Evolutionary conservation across 768 basidiomycete species (phyloP).

Genomic region (Boletus bicolor): DNA sequence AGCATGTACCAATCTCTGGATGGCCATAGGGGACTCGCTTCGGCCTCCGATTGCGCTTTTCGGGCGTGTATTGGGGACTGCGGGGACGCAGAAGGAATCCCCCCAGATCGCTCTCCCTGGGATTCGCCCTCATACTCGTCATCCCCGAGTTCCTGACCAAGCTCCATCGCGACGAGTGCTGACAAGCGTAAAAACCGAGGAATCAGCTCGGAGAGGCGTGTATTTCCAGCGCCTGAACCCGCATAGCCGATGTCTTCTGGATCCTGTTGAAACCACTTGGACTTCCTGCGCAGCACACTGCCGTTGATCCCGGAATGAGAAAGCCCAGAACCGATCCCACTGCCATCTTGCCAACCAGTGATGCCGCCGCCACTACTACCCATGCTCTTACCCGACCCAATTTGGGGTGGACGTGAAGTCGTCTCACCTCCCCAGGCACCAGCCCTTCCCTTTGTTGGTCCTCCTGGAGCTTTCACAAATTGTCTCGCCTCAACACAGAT

Average conservation of each 20-base stretch:
- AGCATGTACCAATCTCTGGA: slow-evolving; percentile 82
- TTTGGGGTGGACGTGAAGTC: slow-evolving; percentile 20
- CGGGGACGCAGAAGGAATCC: slow-evolving; percentile 13
- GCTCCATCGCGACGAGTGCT: slow-evolving; percentile 73
- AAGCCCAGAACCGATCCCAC: slow-evolving; percentile 70
- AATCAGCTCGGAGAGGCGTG: slow-evolving; percentile 63
- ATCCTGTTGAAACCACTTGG: slow-evolving; percentile 26
- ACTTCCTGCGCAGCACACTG: slow-evolving; percentile 54
- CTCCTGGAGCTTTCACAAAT: slow-evolving; percentile 24
- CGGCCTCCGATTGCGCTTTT: slow-evolving; percentile 34
- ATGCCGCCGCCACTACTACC: slow-evolving; percentile 46
- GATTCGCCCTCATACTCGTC: slow-evolving; percentile 43
- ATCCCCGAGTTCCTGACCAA: slow-evolving; percentile 66
- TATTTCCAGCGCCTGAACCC: slow-evolving; percentile 51
- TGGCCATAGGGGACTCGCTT: slow-evolving; percentile 56
- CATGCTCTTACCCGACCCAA: slow-evolving; percentile 21
- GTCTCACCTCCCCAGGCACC: slow-evolving; percentile 28
- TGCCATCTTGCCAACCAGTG: slow-evolving; percentile 73
- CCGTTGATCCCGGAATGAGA: slow-evolving; percentile 53
- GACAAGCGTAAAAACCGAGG: slow-evolving; percentile 73
- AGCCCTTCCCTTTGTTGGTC: slow-evolving; percentile 20
- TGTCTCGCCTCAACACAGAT: slow-evolving; percentile 70
- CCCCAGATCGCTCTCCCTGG: slow-evolving; percentile 26
- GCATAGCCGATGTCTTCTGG: slow-evolving; percentile 23
- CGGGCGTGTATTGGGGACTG: slow-evolving; percentile 9